These are phyloP conservation scores for Endoconidiophora laricicola DNA, from an alignment of 2,329 filamentous ascomycete genomes.

Conservation along the genomic window DNA sequence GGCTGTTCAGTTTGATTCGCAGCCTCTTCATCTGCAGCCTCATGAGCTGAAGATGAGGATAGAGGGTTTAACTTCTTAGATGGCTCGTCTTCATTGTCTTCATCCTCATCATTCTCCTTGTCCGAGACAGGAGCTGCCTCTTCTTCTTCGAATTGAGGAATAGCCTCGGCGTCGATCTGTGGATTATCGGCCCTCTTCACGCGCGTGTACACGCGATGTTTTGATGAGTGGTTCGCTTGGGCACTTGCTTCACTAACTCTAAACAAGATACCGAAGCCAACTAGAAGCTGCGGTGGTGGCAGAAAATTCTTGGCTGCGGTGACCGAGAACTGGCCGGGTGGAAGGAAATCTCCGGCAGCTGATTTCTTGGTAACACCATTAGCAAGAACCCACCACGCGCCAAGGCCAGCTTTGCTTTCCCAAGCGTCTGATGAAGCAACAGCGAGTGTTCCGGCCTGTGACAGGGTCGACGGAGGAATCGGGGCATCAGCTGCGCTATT, in stretches of 20 bases:
- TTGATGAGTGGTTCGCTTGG: conserved; percentile 53
- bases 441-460: conserved; percentile 72
- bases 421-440: conserved; percentile 80
- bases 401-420: conserved; percentile 93
- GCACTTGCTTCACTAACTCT: conserved; percentile 70
- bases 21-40: background rate
- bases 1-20: background rate
- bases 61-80: conserved; percentile 4
- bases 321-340: conserved; percentile 62
- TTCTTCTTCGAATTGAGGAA: conserved; percentile 17
- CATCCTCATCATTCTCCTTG: conserved; percentile 23
- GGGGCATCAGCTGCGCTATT: conserved; percentile 75
- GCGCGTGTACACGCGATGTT: conserved; percentile 32
- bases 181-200: conserved; percentile 14
- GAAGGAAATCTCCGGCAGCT: conserved; percentile 62
- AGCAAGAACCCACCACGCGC: conserved; percentile 86
- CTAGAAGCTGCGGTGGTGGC: conserved; percentile 68
- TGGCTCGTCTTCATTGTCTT: conserved; percentile 10
- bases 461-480: conserved; percentile 78
- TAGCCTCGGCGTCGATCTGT: conserved; percentile 18
- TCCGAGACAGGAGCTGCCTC: conserved; percentile 12
- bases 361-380: conserved; percentile 82
- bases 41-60: background rate
- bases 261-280: conserved; percentile 80
- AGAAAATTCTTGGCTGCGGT: conserved; percentile 81